phyloP scores from a whole-genome alignment of 768 basidiomycete species.

The Suillus tomentosus region DNA sequence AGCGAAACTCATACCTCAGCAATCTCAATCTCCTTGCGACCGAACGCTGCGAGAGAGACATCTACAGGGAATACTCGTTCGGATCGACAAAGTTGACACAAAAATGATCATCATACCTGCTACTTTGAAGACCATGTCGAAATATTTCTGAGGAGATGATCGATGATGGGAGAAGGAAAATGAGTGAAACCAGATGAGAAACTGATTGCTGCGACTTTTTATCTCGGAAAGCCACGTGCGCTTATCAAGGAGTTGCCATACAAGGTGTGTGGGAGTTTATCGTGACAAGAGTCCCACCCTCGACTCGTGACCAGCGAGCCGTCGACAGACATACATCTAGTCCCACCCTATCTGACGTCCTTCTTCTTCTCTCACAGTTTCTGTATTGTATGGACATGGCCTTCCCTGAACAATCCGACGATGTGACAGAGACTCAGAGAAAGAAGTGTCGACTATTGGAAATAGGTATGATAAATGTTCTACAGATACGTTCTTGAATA shows the following conservation, averaged over 20 bases:
- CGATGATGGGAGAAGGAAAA: conserved; percentile 27
- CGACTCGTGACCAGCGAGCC: no score
- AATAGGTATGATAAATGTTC: conserved; percentile 38
- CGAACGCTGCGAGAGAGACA: conserved; percentile 97
- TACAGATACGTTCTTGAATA: conserved; percentile 10
- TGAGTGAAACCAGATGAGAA: conserved; percentile 21
- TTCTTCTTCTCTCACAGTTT: conserved; percentile 4
- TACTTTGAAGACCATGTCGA: conserved; percentile 84
- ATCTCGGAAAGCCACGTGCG: conserved; percentile 33
- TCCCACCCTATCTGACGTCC: conserved; percentile 1
- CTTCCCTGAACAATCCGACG: neutral
- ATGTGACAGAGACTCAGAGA: conserved; percentile 5
- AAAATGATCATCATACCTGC: conserved; percentile 54
- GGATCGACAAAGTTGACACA: conserved; percentile 7
- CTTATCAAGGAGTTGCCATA: conserved; percentile 9
- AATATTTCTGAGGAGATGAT: conserved; percentile 13
- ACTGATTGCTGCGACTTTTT: conserved; percentile 31
- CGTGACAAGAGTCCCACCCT: neutral
- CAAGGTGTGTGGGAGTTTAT: conserved; percentile 27
- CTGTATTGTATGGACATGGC: neutral
- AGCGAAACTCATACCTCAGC: conserved; percentile 72
- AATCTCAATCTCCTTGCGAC: conserved; percentile 99
- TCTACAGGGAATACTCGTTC: conserved; percentile 45
- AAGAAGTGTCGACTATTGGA: conserved; percentile 63
- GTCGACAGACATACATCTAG: no score